Percentiles rank a stretch among this genome's conserved stretches.
Evolutionary conservation across 2,329 filamentous ascomycete genomes (phyloP).

Genomic region (Monosporascus cannonballus): DNA sequence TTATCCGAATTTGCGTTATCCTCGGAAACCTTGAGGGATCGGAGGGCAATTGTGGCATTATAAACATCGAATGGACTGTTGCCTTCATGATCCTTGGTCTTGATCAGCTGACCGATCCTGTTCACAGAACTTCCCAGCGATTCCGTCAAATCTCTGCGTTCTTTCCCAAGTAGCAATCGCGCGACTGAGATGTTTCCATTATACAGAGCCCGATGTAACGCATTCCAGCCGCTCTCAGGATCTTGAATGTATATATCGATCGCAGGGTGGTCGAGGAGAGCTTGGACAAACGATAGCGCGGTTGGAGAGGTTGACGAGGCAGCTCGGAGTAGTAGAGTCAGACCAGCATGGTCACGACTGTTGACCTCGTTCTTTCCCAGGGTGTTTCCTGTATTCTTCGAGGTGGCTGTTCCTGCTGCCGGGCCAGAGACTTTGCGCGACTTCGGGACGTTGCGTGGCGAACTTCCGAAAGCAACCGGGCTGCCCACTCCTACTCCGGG

Average conservation of each 20-base stretch:
- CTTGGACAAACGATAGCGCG: conserved; percentile 68
- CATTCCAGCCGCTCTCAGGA: conserved; percentile 90
- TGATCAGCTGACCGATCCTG: conserved; percentile 71
- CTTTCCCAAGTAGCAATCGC: conserved; percentile 71
- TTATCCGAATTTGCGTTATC: conserved; percentile 35
- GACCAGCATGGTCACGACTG: conserved; percentile 71
- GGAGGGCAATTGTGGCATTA: conserved; percentile 74
- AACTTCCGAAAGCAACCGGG: conserved; percentile 37
- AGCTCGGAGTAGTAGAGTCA: conserved; percentile 79
- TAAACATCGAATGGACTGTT: conserved; percentile 94
- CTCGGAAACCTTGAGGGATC: conserved; percentile 47
- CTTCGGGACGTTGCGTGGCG: conserved; percentile 44
- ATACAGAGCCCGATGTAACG: conserved; percentile 85
- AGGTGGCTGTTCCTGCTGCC: conserved; percentile 34
- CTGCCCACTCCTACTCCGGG: conserved; percentile 28
- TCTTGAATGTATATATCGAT: conserved; percentile 86
- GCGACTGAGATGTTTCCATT: conserved; percentile 84
- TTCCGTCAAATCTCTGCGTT: conserved; percentile 57
- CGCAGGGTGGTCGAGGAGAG: conserved; percentile 73
- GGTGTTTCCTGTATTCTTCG: conserved; percentile 37
- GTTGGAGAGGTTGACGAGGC: conserved; percentile 67
- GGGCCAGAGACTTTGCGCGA: conserved; percentile 47
- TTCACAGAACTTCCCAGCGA: conserved; percentile 53
- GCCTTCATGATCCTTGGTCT: conserved; percentile 92
- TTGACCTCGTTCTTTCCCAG: conserved; percentile 68